Evolutionary conservation across 345 rosid genomes (phyloP), one percentile per base, ranked within the genome.

Genomic region (Durio zibethinus): DNA sequence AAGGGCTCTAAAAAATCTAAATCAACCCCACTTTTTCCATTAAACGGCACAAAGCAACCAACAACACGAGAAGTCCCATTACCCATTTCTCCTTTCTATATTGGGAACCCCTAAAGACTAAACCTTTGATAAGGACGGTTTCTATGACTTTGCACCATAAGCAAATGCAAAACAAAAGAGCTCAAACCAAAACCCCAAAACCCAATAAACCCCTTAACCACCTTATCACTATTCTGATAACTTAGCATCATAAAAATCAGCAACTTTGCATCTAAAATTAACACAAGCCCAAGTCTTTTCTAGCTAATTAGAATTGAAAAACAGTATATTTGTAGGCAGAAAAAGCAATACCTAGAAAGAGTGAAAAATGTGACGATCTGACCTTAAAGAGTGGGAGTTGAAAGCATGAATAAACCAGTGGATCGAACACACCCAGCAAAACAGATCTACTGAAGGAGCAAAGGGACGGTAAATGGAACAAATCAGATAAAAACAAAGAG

Each of bases 51-150:
- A 48, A 94, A 93, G 79, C 98, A 94, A 50, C 98, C 98, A 72
- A 91, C 91, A 72, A 94, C 97, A 73, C 97, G 94, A 84, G 98
- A 94, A 84, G 97, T 91, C 80, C 94, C 89, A 89, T 91, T 94
- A 56, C 98, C 98, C 98, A 94, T 94, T 61, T 75, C 78, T 77
- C 78, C 47, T 59, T 76, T 57, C 80, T 82, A 79, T 63, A 66
- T 69, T 42, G 59, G 43, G 15, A 79, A 35, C 82, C 86, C 83
- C 84, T 77, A 59, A 57, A 66, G 79, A 84, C 82, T 79, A 81
- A 78, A 73, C 87, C 84, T 81, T 78, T 82, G 83, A 78, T 53
- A 64, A 33, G 80, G 86, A 83, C 85, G 88, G 82, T 75, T 85
- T 74, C 84, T 78, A 77, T 80, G 87, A 79, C 79, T 83, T 83